Base-by-base conservation (phyloP, 108 stramenopile genomes). In the Discostella pseudostelligera region DNA sequence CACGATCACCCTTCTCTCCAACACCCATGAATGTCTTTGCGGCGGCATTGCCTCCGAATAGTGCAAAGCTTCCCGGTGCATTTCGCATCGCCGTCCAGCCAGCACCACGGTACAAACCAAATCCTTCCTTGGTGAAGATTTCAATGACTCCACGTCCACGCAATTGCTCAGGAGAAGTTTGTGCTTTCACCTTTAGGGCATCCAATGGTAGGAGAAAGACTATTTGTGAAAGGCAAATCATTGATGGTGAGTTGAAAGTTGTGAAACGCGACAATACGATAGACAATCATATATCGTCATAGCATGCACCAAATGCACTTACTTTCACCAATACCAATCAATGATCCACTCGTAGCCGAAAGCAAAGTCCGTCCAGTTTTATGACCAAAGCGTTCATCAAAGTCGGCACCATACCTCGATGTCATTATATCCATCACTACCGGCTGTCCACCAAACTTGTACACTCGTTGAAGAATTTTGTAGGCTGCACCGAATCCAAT, bases 391-490 rank as follows among this genome's bases (percentile, higher is more conserved):
- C 61, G 21, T 10, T 61, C 45, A 49, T 83, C 76, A 48, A 88
- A 84, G 24, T 69, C 58, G n/a, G 62, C 54, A 10, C 82, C 81
- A 58, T 82, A 84, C 48, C 68, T 53, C 13, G 75, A 72, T 17
- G 72, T 85, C 64, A 90, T 67, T 46, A 56, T 66, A 55, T 89
- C 88, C 39, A 68, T 50, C 25, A 84, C 86, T 35, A 83, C 70
- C 8, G 84, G 87, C 70, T 90, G 89, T 11, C 89, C 89, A 29
- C 89, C 87, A 42, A 66, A 90, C 58, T 90, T 90, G 78, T 90
- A 90, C 11, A 85, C 75, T 28, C 89, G 84, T 63, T 90, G 87
- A 24, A 84, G 72, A 57, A 90, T 80, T 82, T 90, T 90, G 83
- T 90, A 90, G 19, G 73, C 89, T 13, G 86, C 87, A 28, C 86